Evolutionary conservation across 305 asterid genomes (phyloP).

Genomic region (Rubia balearica): DNA sequence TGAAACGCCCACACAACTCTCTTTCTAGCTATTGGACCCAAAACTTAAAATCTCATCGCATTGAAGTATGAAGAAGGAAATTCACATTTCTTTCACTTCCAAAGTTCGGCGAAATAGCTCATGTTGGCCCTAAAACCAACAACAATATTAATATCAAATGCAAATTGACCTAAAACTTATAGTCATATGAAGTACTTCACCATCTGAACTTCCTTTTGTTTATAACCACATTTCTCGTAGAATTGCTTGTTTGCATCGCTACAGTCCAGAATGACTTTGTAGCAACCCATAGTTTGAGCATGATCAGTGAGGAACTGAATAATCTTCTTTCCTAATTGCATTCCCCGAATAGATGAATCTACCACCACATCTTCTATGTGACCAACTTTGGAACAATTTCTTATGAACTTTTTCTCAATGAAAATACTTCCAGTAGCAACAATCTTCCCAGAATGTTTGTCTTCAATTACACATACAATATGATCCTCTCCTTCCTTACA

Average conservation of each 20-base stretch:
- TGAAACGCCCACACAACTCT: conserved; percentile 88
- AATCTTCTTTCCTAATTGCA: conserved; percentile 65
- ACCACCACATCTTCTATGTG: conserved; percentile 94
- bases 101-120: conserved; percentile 70
- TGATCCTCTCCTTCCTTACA: conserved; percentile 42
- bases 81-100: conserved; percentile 84
- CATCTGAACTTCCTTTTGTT: conserved; percentile 70
- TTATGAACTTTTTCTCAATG: conserved; percentile 62
- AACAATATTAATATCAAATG: conserved; percentile 58
- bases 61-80: conserved; percentile 83
- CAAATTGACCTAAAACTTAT: conserved; percentile 40
- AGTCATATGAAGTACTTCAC: conserved; percentile 56
- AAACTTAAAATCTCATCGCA: conserved; percentile 53
- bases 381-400: conserved; percentile 75
- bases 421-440: conserved; percentile 75
- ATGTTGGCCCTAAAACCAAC: conserved; percentile 73
- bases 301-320: conserved; percentile 59
- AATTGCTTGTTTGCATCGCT: conserved; percentile 45
- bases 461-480: conserved; percentile 57
- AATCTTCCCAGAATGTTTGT: conserved; percentile 37
- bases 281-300: conserved; percentile 61
- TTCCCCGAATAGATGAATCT: conserved; percentile 57
- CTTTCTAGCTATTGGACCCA: conserved; percentile 70
- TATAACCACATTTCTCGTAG: conserved; percentile 84
- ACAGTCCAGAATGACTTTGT: conserved; percentile 87